These are phyloP conservation scores for Backusella westeae DNA, from an alignment of 192 early-diverging fungal genomes.

Conservation along the genomic window DNA sequence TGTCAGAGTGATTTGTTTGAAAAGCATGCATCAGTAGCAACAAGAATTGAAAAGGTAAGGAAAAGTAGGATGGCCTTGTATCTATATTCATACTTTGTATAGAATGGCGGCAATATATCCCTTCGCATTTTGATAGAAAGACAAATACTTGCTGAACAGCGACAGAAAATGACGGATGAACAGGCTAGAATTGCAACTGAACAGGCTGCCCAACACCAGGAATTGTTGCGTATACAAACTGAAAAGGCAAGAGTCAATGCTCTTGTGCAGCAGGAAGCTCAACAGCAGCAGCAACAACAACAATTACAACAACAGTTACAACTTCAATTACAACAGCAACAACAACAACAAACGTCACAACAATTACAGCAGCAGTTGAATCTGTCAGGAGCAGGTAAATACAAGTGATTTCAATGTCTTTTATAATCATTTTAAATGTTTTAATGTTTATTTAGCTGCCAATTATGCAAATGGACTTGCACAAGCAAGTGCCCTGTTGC, in stretches of 20 bases:
- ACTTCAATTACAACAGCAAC: neutral
- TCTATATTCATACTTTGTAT: neutral
- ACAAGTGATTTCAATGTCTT: neutral
- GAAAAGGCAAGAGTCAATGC: conserved; percentile 18
- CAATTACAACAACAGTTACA: neutral
- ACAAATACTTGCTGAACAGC: conserved; percentile 22
- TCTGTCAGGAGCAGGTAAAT: conserved; percentile 1
- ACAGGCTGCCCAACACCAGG: conserved; percentile 27
- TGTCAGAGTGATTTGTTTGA: conserved; percentile 24
- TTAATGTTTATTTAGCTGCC: neutral
- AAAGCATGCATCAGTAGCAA: conserved; percentile 7
- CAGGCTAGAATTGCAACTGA: conserved; percentile 18
- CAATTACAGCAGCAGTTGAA: neutral
- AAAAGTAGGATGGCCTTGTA: neutral
- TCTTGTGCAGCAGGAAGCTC: conserved; percentile 13
- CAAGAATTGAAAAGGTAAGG: conserved; percentile 13
- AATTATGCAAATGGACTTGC: conserved; percentile 24
- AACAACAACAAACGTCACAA: neutral
- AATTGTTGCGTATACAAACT: conserved; percentile 17
- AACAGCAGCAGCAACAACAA: neutral
- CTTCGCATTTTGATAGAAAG: conserved; percentile 15
- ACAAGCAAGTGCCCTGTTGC: conserved; percentile 29
- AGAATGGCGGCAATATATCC: neutral
- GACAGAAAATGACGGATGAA: conserved; percentile 30
- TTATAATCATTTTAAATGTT: neutral